Evolutionary conservation across 257 asterid species (phyloP), one percentile per base, ranked within the genome.

Genomic region (Coffea eugenioides): DNA sequence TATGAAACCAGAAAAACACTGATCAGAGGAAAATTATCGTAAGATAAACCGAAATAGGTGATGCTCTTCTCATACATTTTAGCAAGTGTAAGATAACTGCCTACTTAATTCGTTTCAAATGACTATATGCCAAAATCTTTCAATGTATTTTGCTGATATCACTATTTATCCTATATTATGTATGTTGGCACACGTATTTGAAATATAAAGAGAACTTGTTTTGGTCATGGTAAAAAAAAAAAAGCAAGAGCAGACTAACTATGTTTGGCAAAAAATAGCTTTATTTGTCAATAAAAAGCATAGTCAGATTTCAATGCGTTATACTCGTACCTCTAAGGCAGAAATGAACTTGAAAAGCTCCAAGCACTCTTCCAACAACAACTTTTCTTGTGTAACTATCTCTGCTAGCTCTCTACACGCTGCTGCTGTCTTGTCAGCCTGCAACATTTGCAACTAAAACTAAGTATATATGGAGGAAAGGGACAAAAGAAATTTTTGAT

Each of bases 311-410:
- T 25, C 46, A 41, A 6, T 23, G 16, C n/a, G 16, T 4, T 25
- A 0, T 83, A 41, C 0, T 77, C 73, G n/a, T 27, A 95, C 99
- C 97, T 91, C 93, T 78, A 93, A 80, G 36, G 77, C 76, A 57
- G 91, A 89, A 80, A 93, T 83, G 64, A 57, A 64, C 49, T 82
- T 88, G 91, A 87, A 90, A 85, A 87, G 89, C 83, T 95, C 99
- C 84, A 88, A 81, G 80, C 92, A 93, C 82, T 95, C 98, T 88
- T 93, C 92, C 72, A 95, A 76, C 18, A 92, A 76, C 87, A 82
- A 84, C 86, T 89, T 93, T 90, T 95, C 99, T 87, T 87, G 90
- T 71, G 85, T 82, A 45, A 84, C 92, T 20, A 93, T 83, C 80
- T 66, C 89, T 77, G 97, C 97, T 80, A 93, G 67, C 69, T 89